A percentile compares a stretch with the other conserved stretches of the same genome.
phyloP scores from a whole-genome alignment of 1,284 basidiomycete genomes.

The Megacollybia platyphylla region DNA sequence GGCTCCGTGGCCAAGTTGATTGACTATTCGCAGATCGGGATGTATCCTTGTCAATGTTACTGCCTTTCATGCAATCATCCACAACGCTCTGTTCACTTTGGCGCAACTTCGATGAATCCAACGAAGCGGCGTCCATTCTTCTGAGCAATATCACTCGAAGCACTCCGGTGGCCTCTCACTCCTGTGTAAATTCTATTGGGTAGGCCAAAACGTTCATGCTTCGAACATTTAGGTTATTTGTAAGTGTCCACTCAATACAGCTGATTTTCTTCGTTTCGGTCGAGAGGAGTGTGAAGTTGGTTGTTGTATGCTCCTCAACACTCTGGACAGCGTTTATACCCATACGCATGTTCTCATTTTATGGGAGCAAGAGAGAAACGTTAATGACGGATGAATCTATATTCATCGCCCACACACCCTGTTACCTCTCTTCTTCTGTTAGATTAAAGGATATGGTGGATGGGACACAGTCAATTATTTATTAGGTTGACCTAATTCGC shows the following conservation, averaged over 20 bases:
- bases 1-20: background rate
- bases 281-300: background rate
- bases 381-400: background rate
- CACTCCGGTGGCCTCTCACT: conserved; percentile 10
- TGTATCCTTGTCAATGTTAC: conserved; percentile 3
- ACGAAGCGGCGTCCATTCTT: conserved; percentile 74
- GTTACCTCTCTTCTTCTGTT: conserved; percentile 4
- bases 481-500: conserved; percentile 59
- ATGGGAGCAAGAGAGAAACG: conserved; percentile 54
- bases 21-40: background rate
- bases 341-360: conserved; percentile 83
- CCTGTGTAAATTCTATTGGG: background rate
- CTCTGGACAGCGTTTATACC: conserved; percentile 68
- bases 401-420: background rate
- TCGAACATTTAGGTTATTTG: background rate
- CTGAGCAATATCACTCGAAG: conserved; percentile 50
- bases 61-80: conserved; percentile 11
- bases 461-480: background rate
- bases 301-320: conserved; percentile 55
- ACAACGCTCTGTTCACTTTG: conserved; percentile 51
- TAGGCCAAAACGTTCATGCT: too few relatives aligned
- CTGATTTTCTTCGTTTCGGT: background rate
- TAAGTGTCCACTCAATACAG: background rate
- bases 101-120: conserved; percentile 42
- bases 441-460: background rate